Evolutionary conservation across 116 monocot genomes (phyloP).

Genomic region (Posidonia oceanica): DNA sequence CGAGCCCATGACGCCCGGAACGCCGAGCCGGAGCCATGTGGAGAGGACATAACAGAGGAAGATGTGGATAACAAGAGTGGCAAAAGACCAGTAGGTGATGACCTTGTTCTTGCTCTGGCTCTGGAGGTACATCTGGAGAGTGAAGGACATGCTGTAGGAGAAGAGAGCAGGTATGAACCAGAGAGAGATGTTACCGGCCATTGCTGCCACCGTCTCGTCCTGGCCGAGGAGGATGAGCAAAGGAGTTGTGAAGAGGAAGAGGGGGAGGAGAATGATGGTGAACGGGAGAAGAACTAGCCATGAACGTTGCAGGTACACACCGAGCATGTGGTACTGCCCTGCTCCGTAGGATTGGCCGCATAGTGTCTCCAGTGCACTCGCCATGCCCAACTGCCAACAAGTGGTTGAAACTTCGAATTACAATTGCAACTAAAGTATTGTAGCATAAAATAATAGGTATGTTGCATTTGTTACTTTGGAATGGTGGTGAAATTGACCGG

Average conservation of each 20-base stretch:
- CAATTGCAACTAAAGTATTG: not conserved
- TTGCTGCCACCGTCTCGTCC: constrained; percentile 18
- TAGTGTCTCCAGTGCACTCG: constrained; percentile 62
- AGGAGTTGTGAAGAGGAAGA: constrained; percentile 47
- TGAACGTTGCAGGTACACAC: constrained; percentile 62
- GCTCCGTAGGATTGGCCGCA: constrained; percentile 65
- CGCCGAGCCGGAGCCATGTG: constrained; percentile 15
- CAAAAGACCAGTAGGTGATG: constrained; percentile 33
- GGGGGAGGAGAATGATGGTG: constrained; percentile 22
- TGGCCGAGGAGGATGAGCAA: constrained; percentile 48
- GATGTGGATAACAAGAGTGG: constrained; percentile 29
- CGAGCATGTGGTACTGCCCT: constrained; percentile 56
- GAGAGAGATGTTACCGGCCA: constrained; percentile 26
- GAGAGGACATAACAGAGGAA: constrained; percentile 31
- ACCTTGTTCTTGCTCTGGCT: constrained; percentile 56
- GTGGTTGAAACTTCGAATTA: too few relatives aligned
- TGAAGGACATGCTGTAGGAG: constrained; percentile 38
- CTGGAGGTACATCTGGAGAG: constrained; percentile 67
- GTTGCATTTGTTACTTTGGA: too few relatives aligned
- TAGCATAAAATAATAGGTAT: too few relatives aligned
- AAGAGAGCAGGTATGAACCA: constrained; percentile 50
- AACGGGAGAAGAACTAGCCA: constrained; percentile 44
- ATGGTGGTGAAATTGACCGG: too few relatives aligned
- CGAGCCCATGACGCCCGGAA: constrained; percentile 31
- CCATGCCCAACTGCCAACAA: constrained; percentile 47